Evolutionary conservation across 345 rosid genomes (phyloP).

Genomic region (Sonneratia alba): DNA sequence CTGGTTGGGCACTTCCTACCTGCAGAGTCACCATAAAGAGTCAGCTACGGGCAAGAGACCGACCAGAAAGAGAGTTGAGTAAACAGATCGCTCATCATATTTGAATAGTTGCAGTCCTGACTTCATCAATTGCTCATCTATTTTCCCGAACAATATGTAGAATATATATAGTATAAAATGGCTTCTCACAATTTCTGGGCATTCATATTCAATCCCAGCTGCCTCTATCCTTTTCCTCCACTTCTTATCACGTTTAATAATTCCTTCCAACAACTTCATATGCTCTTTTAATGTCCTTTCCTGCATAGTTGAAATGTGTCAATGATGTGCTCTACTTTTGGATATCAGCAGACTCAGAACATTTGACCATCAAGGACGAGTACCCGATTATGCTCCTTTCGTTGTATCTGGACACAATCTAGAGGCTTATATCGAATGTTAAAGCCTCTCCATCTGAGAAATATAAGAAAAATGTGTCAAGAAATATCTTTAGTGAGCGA

Average conservation of each 20-base stretch:
- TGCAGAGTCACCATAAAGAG: slow-evolving; percentile 16
- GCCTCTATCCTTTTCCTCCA: slow-evolving; percentile 60
- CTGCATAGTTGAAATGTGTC: slow-evolving; percentile 26
- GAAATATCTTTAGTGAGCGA: neutral
- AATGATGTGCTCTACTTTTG: too few species aligned
- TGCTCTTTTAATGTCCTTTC: slow-evolving; percentile 84
- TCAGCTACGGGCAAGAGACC: neutral
- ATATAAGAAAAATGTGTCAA: neutral
- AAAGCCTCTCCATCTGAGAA: slow-evolving; percentile 32
- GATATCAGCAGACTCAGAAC: too few species aligned
- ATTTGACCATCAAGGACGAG: neutral
- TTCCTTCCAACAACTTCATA: slow-evolving; percentile 55
- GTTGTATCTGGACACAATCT: slow-evolving; percentile 54
- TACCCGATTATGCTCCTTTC: slow-evolving; percentile 64
- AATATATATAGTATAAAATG: neutral
- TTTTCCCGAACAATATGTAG: neutral
- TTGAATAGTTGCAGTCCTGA: neutral
- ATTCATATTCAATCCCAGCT: slow-evolving; percentile 76
- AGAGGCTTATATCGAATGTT: slow-evolving; percentile 44
- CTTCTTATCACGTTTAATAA: slow-evolving; percentile 51
- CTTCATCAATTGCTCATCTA: neutral
- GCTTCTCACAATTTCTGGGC: slow-evolving; percentile 78
- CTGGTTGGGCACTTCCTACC: slow-evolving; percentile 50
- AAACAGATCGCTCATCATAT: neutral
- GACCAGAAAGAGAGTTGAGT: neutral